A percentile compares a stretch with the other conserved stretches of the same genome.
These are phyloP conservation scores for Beverwykella pulmonaria DNA, from an alignment of 495 filamentous ascomycete genomes.

Conservation along the genomic window DNA sequence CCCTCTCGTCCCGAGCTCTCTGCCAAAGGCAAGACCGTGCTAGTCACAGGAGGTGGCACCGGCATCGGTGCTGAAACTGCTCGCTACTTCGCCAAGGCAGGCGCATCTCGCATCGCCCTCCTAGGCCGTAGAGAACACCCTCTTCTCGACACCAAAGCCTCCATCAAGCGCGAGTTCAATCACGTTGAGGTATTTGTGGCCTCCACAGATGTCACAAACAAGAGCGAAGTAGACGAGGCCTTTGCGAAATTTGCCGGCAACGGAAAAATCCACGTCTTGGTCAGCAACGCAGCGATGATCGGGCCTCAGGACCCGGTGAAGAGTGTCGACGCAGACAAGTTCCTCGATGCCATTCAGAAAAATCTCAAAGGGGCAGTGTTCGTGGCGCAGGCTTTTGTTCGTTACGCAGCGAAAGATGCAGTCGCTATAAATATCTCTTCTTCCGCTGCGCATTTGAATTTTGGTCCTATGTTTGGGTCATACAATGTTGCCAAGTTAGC, in stretches of 20 bases:
- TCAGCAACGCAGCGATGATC: conserved; percentile 31
- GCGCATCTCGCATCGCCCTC: conserved; percentile 30
- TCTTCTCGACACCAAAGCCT: conserved; percentile 42
- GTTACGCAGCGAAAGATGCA: conserved; percentile 44
- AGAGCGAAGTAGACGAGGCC: conserved; percentile 47
- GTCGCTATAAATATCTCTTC: conserved; percentile 49
- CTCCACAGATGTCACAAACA: conserved; percentile 49
- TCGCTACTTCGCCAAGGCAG: conserved; percentile 29
- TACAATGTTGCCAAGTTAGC: conserved; percentile 53
- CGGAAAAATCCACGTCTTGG: conserved; percentile 37
- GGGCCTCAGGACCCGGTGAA: conserved; percentile 41
- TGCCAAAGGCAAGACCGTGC: conserved; percentile 30
- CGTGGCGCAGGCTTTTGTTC: conserved; percentile 51
- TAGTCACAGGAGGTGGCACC: conserved; percentile 29
- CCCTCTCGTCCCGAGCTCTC: conserved; percentile 32
- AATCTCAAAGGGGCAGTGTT: conserved; percentile 49
- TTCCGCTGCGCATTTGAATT: conserved; percentile 47
- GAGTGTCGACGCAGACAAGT: conserved; percentile 38
- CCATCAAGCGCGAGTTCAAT: conserved; percentile 38
- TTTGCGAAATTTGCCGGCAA: conserved; percentile 45
- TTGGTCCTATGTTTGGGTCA: conserved; percentile 39
- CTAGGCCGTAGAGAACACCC: conserved; percentile 42
- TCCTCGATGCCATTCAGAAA: conserved; percentile 43
- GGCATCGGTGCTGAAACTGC: conserved; percentile 32
- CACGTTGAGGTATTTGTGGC: conserved; percentile 39